A percentile compares a stretch with the other conserved stretches of the same genome.
Conservation (phyloP, 169 alveolate species). For the Plasmodium billcollinsi region DNA sequence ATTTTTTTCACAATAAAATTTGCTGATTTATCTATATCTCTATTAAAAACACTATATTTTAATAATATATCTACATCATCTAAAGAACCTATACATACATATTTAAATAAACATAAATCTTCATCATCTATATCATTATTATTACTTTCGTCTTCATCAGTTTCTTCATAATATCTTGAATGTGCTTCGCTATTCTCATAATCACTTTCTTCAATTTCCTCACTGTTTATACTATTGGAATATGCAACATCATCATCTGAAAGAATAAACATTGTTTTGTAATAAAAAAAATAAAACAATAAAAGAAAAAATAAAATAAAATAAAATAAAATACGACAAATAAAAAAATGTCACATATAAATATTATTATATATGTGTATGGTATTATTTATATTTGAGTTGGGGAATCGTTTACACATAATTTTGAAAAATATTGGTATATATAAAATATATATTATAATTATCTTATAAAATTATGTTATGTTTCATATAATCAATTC, state of each 20-base stretch:
- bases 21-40: slow-evolving; percentile 48
- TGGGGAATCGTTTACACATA: too few relatives aligned
- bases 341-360: too few relatives aligned
- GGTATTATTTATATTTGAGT: too few relatives aligned
- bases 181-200: slow-evolving; percentile 21
- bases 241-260: slow-evolving; percentile 54
- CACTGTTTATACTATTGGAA: slow-evolving; percentile 58
- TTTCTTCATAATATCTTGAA: slow-evolving; percentile 15
- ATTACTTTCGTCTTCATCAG: slow-evolving; percentile 1
- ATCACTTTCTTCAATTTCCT: slow-evolving; percentile 41
- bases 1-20: slow-evolving; percentile 51
- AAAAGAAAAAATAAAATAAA: too few relatives aligned
- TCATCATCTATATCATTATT: slow-evolving; percentile 7
- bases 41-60: slow-evolving; percentile 21
- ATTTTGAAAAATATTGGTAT: too few relatives aligned
- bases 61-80: slow-evolving; percentile 58
- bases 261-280: slow-evolving; percentile 43
- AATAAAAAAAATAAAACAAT: not conserved
- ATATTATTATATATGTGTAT: too few relatives aligned
- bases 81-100: slow-evolving; percentile 69
- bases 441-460: too few relatives aligned
- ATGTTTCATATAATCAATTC: too few relatives aligned
- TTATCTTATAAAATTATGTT: too few relatives aligned
- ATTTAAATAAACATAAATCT: slow-evolving; percentile 17
- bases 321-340: too few relatives aligned